Evolutionary conservation across 2,329 filamentous ascomycete species (phyloP), one percentile per base, ranked within the genome.

Genomic region (Colletotrichum lupini): DNA sequence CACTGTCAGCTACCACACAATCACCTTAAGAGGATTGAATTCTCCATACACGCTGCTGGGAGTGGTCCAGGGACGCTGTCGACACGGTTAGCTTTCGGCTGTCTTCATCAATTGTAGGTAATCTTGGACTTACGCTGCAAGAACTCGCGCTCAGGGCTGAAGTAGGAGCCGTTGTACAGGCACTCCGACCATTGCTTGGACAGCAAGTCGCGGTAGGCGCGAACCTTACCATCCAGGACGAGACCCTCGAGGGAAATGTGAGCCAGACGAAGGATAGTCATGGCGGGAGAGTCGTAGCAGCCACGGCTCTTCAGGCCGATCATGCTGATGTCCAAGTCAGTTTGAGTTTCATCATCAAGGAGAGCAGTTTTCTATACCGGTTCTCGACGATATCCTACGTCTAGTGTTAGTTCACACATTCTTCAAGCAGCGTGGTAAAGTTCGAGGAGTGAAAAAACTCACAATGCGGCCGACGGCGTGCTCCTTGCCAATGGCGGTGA

Each of bases 391-490:
- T 81, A 53, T 82, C 72, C 67, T 73, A 26, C 0, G 3, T 22
- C 42, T n/a, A 14, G 2, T 2, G 11, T 24, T n/a, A n/a, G 55
- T 16, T 61, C 42, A 1, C 0, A 42, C 2, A 42, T 8, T 0
- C 24, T 53, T 5, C 22, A n/a, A 35, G 19, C 14, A 58, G 22
- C 7, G 46, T 37, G 42, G 22, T n/a, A 37, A 9, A 8, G 52
- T 56, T 35, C 28, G 55, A 91, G 78, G 92, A 42, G 22, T 11
- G 4, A 19, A 8, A 24, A 9, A n/a, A 52, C 72, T 92, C 80
- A 93, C 92, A 74, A 94, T 91, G 77, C 92, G 87, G 75, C 92
- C 92, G 73, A 94, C 87, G 78, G 92, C 92, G 82, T 93, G 85
- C 74, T 85, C 87, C 79, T 87, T 86, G 60, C 88, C 92, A 76